A percentile compares a stretch with the other conserved stretches of the same genome.
These are phyloP conservation scores for Echites panduratus DNA, from an alignment of 257 asterid genomes.

Conservation along the genomic window DNA sequence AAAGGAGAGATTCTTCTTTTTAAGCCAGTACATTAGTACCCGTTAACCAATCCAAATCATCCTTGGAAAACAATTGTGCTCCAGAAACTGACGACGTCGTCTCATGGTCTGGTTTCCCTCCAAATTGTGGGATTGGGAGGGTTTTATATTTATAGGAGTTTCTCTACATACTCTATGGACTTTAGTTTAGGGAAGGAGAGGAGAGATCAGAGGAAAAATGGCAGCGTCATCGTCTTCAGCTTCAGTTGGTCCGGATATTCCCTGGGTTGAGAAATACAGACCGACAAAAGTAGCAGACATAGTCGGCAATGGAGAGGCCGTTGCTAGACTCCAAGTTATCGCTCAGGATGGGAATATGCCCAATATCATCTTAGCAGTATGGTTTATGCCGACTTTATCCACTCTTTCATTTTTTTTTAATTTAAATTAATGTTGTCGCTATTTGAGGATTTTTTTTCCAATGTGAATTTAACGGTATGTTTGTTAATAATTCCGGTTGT, in stretches of 20 bases:
- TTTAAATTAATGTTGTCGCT: background rate
- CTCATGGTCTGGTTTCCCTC: too few relatives aligned
- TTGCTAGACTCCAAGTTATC: slow-evolving; percentile 82
- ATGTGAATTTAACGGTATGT: background rate
- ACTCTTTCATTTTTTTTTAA: background rate
- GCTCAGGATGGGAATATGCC: slow-evolving; percentile 97
- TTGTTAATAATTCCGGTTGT: background rate
- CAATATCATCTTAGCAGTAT: slow-evolving; percentile 77
- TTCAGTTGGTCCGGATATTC: slow-evolving; percentile 55
- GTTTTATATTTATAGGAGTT: too few relatives aligned
- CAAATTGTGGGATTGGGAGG: too few relatives aligned
- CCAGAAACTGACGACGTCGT: too few relatives aligned
- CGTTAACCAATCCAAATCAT: too few relatives aligned
- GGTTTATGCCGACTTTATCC: background rate
- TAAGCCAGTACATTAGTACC: too few relatives aligned
- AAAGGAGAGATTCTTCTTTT: too few relatives aligned
- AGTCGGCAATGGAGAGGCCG: slow-evolving; percentile 94
- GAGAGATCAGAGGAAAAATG: background rate
- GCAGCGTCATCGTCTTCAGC: slow-evolving; percentile 28
- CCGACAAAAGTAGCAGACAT: slow-evolving; percentile 80
- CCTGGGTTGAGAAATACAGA: slow-evolving; percentile 95
- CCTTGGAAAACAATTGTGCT: too few relatives aligned
- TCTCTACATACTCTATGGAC: too few relatives aligned
- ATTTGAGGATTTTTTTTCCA: background rate
- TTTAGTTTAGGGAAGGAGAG: background rate